Conservation (phyloP, 2,329 filamentous ascomycete genomes). For the Myriosclerotinia curreyana region DNA sequence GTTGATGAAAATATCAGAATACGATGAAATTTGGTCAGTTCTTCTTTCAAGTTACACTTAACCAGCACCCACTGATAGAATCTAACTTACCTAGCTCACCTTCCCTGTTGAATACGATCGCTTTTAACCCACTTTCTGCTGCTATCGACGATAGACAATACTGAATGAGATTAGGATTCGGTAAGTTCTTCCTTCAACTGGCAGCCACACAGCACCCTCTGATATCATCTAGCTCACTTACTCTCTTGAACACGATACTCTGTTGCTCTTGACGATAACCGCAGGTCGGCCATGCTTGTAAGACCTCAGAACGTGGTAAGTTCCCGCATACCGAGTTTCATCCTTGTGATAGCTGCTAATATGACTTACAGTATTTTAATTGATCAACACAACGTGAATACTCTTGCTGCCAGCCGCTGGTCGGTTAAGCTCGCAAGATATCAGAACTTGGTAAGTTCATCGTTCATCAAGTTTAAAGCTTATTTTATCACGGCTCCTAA, state of each 20-base stretch:
- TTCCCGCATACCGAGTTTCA: neutral
- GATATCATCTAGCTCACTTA: neutral
- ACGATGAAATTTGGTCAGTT: neutral
- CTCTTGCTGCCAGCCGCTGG: neutral
- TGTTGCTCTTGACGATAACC: constrained; percentile 5
- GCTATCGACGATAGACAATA: too few relatives aligned
- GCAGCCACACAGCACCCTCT: neutral
- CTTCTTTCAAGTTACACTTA: neutral
- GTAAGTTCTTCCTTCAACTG: neutral
- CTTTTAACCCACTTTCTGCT: neutral
- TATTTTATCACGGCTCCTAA: neutral
- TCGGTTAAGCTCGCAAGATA: neutral
- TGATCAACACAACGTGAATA: neutral
- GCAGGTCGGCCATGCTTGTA: neutral
- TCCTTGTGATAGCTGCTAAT: neutral
- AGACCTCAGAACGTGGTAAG: neutral
- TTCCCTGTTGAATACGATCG: too few relatives aligned
- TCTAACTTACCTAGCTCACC: too few relatives aligned
- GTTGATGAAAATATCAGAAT: neutral
- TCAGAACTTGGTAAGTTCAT: neutral
- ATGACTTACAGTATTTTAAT: neutral
- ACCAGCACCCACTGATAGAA: neutral
- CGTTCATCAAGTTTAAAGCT: neutral
- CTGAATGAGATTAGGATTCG: neutral
- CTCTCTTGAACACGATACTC: neutral